Evolutionary conservation across 73 alveolate genomes (phyloP), one percentile per base, ranked within the genome.

Genomic region (Paramecium caudatum): DNA sequence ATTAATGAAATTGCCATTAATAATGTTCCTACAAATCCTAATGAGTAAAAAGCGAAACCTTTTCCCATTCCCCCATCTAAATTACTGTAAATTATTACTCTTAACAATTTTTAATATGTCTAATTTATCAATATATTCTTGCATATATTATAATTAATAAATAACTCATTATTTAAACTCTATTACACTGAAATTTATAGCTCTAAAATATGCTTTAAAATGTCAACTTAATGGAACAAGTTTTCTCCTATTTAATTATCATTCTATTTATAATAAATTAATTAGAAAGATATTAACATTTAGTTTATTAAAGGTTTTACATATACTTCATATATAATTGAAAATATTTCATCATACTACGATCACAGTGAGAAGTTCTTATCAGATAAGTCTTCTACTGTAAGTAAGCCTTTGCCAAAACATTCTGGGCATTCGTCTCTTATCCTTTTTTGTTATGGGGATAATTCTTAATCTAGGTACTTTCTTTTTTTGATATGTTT

Each of bases 221-320:
- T n/a, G n/a, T n/a, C n/a, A n/a, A n/a, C n/a, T n/a, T n/a, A n/a
- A n/a, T n/a, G n/a, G n/a, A n/a, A n/a, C n/a, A n/a, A n/a, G n/a
- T n/a, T n/a, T n/a, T n/a, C n/a, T n/a, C n/a, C n/a, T n/a, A n/a
- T n/a, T n/a, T n/a, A n/a, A n/a, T n/a, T n/a, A n/a, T n/a, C n/a
- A n/a, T n/a, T n/a, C n/a, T n/a, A n/a, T n/a, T n/a, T n/a, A n/a
- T n/a, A n/a, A n/a, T n/a, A n/a, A n/a, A n/a, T n/a, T n/a, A n/a
- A n/a, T n/a, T n/a, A n/a, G n/a, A n/a, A n/a, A n/a, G n/a, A n/a
- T n/a, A n/a, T n/a, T n/a, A n/a, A n/a, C n/a, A n/a, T 55, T 55
- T 23, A 55, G 80, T 55, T 55, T 55, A 55, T 55, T 55, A 55
- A 55, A 10, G 45, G 80, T 55, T 55, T 55, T 55, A 55, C 30